Evolutionary conservation across 2,329 filamentous ascomycete species (phyloP), one percentile per base, ranked within the genome.

Genomic region (Epicoccum sorghinum): DNA sequence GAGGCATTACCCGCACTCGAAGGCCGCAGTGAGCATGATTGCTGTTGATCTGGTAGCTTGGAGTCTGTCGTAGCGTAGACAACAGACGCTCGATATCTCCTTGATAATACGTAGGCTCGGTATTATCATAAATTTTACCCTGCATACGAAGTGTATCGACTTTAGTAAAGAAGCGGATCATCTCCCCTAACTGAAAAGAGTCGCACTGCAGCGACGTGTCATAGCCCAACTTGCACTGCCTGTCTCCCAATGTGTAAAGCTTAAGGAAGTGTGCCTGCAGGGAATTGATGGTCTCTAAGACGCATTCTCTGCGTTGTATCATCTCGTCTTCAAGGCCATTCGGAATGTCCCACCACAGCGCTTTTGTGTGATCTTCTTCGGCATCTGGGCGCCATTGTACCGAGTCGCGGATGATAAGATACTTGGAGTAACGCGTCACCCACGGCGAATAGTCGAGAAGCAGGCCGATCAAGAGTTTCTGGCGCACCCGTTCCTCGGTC

Each of bases 101-200:
- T 27, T 79, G 76, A 23, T 87, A 85, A 54, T 83, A 78, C 6
- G 83, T 66, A 2, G 71, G 66, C 48, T 77, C 74, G 9, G 71
- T 70, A 5, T 64, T 64, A 41, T 73, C 71, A 52, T 75, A 74
- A 12, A 82, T 74, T 22, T 72, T 75, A 24, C 77, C 74, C 55
- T 77, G 72, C 1, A 90, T 74, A 33, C 81, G 83, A 4, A 91
- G 66, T 0, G 90, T 82, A 25, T 82, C 80, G 60, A 85, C 85
- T 60, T 81, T 80, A 12, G 79, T 76, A 32, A 92, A 82, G 72
- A 92, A 92, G 61, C 86, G 86, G 59, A 91, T 75, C 80, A 90
- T 90, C 74, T 92, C 88, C 22, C 89, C 89, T 1, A 93, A 82
- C 73, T 93, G 89, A 66, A 89, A 93, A 2, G 86, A 87, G 75